Base-by-base conservation (phyloP, 495 filamentous ascomycete genomes). In the Penicillium cinerascens region DNA sequence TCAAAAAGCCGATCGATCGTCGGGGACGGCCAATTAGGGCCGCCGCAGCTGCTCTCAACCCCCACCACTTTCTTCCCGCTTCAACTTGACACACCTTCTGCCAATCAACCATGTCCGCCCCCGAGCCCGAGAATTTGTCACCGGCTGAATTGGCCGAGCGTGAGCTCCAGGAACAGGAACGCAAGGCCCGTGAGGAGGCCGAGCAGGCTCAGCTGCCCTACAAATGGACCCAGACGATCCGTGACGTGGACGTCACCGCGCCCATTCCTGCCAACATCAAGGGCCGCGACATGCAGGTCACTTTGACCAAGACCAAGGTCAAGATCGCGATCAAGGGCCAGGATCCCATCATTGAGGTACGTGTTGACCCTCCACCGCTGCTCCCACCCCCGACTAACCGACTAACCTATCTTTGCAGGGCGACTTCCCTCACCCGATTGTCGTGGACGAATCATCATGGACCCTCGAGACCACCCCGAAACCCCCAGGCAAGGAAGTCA, bases 141-240 rank as follows among this genome's bases (percentile, higher is more conserved):
- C 78, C 80, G 43, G 69, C 76, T 35, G 82, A 82, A 42, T 70
- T 82, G 59, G 69, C 69, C 42, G 60, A 69, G 47, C 76, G 75
- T 54, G 78, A 81, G 26, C 58, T 44, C 42, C 67, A 75, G 51
- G 86, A 91, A 64, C 83, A 83, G 33, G 86, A 85, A 25, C 82
- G 85, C 64, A 84, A 84, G 64, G 85, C 82, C 49, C 85, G 86
- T 66, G 91, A 98, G 70, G 79, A 79, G 26, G 87, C 84, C 29
- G 93, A 97, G 70, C 93, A 98, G 76, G 89, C 87, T 18, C 79
- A 85, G 38, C 85, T 98, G 9, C 93, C 93, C 4, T 98, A 98
- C 84, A 91, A 93, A 74, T 98, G 93, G 93, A 88, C 82, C 2
- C 93, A 98, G 71, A 91, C 87, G n/a, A 97, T 98, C 70, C 77